Evolutionary conservation across 495 filamentous ascomycete genomes (phyloP), one percentile per base, ranked within the genome.

Genomic region (Hypoxylon lienhwacheense): DNA sequence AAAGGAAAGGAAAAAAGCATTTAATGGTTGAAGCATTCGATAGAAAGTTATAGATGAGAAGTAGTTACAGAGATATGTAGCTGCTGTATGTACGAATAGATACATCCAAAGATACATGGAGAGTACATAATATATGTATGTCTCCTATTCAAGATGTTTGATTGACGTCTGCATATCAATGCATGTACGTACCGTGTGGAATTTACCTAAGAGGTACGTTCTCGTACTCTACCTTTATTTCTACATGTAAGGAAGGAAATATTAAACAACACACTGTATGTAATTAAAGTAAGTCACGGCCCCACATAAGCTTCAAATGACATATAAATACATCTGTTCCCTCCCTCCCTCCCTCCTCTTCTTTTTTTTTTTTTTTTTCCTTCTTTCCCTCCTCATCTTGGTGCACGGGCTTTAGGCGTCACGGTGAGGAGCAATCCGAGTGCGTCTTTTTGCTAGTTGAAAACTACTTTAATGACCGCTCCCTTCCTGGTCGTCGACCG

Each of bases 361-460:
- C 24, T 43, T 29, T 26, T 0, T 51, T 28, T 37, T n/a, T n/a
- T 37, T 24, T 48, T 15, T 43, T 47, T 55, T 45, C 5, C 51
- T 37, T 40, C 41, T 44, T 61, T 70, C 65, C 36, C 33, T 62
- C 72, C 42, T 29, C 63, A 72, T 75, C 73, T 68, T 63, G 69
- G 69, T 74, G 74, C 73, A 77, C 63, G 74, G 74, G 74, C 73
- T 70, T 71, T 73, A 77, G 66, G 70, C 66, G 66, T 75, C 73
- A 65, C 73, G 71, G 69, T 78, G 75, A 78, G 71, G 75, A 78
- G 72, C 67, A 70, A 72, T 78, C 75, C 71, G 75, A 78, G 75
- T 66, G 71, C 67, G 70, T 67, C 69, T 77, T 76, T 73, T 78
- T 77, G 75, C 75, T 78, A 76, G 73, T 77, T 77, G 74, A 78